These are phyloP conservation scores for Scheffersomyces cryptocercus DNA, from an alignment of 1,139 yeast species.

Conservation along the genomic window DNA sequence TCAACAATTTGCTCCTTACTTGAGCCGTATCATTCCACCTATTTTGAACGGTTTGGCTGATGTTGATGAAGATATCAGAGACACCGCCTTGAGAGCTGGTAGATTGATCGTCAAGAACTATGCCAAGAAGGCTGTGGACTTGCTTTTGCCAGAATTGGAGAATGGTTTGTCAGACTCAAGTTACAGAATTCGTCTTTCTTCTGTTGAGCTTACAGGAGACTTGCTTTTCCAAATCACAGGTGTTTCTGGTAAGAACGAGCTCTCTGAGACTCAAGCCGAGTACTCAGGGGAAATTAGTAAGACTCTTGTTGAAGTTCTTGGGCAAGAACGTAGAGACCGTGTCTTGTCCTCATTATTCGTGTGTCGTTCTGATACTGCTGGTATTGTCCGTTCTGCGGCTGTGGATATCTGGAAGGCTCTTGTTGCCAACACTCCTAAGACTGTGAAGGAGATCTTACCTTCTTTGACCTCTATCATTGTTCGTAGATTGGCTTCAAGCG, in stretches of 20 bases:
- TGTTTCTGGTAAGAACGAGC: conserved; percentile 68
- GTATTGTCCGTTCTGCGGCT: conserved; percentile 87
- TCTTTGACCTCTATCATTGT: conserved; percentile 79
- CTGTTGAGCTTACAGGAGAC: conserved; percentile 97
- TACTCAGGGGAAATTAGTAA: conserved; percentile 62
- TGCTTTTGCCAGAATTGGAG: conserved; percentile 91
- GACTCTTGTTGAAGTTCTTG: conserved; percentile 75
- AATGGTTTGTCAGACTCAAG: conserved; percentile 81
- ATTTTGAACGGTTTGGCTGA: conserved; percentile 92
- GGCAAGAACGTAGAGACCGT: conserved; percentile 85
- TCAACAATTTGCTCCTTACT: conserved; percentile 84
- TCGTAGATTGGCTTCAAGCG: conserved; percentile 76
- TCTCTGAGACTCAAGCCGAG: conserved; percentile 62
- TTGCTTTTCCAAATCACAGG: conserved; percentile 93
- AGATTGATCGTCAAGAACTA: conserved; percentile 88
- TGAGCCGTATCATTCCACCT: conserved; percentile 83
- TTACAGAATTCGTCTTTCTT: conserved; percentile 87
- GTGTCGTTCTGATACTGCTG: conserved; percentile 90
- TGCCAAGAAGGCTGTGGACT: conserved; percentile 90
- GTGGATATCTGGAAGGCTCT: conserved; percentile 96
- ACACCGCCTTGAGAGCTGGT: conserved; percentile 90
- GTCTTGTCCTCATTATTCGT: conserved; percentile 82
- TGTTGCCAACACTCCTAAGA: conserved; percentile 93
- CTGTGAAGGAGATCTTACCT: conserved; percentile 92
- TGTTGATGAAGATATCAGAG: conserved; percentile 81